phyloP scores from a whole-genome alignment of 352 stramenopile species.

The Globisporangium camurandrum region DNA sequence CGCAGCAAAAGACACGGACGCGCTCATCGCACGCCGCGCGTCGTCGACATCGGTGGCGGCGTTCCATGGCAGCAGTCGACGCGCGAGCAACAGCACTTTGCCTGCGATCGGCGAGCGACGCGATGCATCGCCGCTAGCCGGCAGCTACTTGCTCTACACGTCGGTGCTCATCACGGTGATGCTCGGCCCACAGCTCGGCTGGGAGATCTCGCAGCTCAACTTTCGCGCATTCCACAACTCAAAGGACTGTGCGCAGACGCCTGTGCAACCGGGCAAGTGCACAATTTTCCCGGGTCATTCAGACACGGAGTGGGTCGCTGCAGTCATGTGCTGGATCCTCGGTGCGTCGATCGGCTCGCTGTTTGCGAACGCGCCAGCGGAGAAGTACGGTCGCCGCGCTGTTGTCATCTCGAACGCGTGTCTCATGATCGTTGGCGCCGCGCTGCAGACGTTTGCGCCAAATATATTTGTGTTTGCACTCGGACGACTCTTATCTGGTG shows the following conservation, averaged over 20 bases:
- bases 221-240: constrained; percentile 29
- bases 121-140: constrained; percentile 8
- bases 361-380: constrained; percentile 20
- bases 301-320: constrained; percentile 23
- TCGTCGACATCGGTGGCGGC: constrained; percentile 2
- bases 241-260: constrained; percentile 18
- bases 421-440: constrained; percentile 30
- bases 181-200: constrained; percentile 27
- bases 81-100: constrained; percentile 1
- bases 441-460: constrained; percentile 25
- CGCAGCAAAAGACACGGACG: constrained; percentile 7
- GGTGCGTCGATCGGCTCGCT: constrained; percentile 26
- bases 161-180: constrained; percentile 29
- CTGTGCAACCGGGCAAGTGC: constrained; percentile 20
- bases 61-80: constrained; percentile 4
- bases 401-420: constrained; percentile 22
- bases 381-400: constrained; percentile 26
- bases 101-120: constrained; percentile 3
- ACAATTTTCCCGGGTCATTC: constrained; percentile 35
- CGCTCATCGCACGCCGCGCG: constrained; percentile 2
- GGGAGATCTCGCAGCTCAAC: constrained; percentile 40
- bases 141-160: constrained; percentile 25
- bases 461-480: constrained; percentile 33
- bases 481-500: constrained; percentile 27
- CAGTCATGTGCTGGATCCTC: constrained; percentile 32